phyloP scores from a whole-genome alignment of 495 filamentous ascomycete genomes.

The Arthonia radiata region DNA sequence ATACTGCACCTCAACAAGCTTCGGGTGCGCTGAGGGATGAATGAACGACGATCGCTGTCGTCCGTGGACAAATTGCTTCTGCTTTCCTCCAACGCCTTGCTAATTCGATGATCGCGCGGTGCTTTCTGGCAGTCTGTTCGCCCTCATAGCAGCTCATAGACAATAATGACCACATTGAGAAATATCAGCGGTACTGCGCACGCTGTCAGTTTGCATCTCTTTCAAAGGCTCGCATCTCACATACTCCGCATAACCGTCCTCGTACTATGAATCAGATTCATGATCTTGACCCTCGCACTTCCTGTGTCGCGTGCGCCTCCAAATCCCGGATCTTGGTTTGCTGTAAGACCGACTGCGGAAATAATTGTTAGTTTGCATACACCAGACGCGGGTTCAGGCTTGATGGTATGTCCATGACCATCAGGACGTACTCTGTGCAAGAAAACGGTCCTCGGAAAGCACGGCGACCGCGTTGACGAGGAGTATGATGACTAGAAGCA shows the following conservation, averaged over 20 bases:
- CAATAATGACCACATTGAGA: slow-evolving; percentile 72
- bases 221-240: no score
- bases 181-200: slow-evolving; percentile 89
- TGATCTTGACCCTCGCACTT: slow-evolving; percentile 65
- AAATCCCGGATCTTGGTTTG: slow-evolving; percentile 43
- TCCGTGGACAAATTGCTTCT: no score
- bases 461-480: slow-evolving; percentile 85
- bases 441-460: slow-evolving; percentile 91
- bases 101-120: no score
- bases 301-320: slow-evolving; percentile 41
- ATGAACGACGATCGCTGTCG: no score
- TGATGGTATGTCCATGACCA: no score
- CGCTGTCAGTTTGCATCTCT: no score
- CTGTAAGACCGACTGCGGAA: slow-evolving; percentile 47
- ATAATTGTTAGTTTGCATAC: neutral
- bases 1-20: no score
- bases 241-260: slow-evolving; percentile 85
- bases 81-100: no score
- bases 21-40: no score
- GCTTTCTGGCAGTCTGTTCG: neutral
- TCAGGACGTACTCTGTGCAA: slow-evolving; percentile 60
- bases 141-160: slow-evolving; percentile 62
- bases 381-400: neutral
- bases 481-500: slow-evolving; percentile 42
- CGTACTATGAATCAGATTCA: slow-evolving; percentile 77